These are phyloP conservation scores for Ophiobolus disseminans DNA, from an alignment of 2,329 filamentous ascomycete species.

Conservation along the genomic window DNA sequence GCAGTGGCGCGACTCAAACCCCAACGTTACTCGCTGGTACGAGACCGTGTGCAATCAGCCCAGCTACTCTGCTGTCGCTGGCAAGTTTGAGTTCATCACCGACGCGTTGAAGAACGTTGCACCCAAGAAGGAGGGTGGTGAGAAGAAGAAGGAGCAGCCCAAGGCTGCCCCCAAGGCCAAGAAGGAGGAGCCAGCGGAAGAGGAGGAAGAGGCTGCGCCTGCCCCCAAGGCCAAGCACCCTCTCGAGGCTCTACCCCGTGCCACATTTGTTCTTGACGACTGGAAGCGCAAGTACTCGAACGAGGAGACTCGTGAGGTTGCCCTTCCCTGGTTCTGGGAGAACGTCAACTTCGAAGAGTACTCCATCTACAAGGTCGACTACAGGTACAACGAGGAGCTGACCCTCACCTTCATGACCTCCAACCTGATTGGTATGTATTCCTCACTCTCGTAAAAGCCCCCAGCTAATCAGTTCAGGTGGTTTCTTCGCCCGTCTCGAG, in stretches of 20 bases:
- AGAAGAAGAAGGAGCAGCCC: slow-evolving; percentile 78
- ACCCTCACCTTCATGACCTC: slow-evolving; percentile 98
- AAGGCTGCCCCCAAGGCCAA: slow-evolving; percentile 62
- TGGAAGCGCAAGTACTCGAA: slow-evolving; percentile 99
- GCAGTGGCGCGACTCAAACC: slow-evolving; percentile 81
- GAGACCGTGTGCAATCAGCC: slow-evolving; percentile 92
- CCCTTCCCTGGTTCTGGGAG: slow-evolving; percentile 98
- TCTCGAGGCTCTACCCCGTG: slow-evolving; percentile 80
- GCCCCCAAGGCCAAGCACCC: slow-evolving; percentile 97
- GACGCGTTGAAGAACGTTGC: slow-evolving; percentile 75
- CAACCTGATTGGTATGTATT: slow-evolving; percentile 81
- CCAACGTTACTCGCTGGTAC: slow-evolving; percentile 92
- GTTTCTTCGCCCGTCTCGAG: slow-evolving; percentile 97
- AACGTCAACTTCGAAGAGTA: slow-evolving; percentile 93
- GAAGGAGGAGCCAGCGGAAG: slow-evolving; percentile 64
- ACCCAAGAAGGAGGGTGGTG: slow-evolving; percentile 71
- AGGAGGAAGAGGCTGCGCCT: slow-evolving; percentile 65
- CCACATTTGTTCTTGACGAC: slow-evolving; percentile 87
- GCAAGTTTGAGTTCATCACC: slow-evolving; percentile 79
- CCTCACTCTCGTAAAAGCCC: neutral
- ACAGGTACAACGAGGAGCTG: slow-evolving; percentile 99
- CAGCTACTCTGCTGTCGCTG: slow-evolving; percentile 82
- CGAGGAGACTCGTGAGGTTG: slow-evolving; percentile 79
- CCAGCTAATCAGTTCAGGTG: slow-evolving; percentile 58
- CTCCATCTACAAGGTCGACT: slow-evolving; percentile 91